Percentiles rank a stretch among this genome's conserved stretches.
Evolutionary conservation across 495 filamentous ascomycete species (phyloP).

Genomic region (Aspergillus ellipticus): DNA sequence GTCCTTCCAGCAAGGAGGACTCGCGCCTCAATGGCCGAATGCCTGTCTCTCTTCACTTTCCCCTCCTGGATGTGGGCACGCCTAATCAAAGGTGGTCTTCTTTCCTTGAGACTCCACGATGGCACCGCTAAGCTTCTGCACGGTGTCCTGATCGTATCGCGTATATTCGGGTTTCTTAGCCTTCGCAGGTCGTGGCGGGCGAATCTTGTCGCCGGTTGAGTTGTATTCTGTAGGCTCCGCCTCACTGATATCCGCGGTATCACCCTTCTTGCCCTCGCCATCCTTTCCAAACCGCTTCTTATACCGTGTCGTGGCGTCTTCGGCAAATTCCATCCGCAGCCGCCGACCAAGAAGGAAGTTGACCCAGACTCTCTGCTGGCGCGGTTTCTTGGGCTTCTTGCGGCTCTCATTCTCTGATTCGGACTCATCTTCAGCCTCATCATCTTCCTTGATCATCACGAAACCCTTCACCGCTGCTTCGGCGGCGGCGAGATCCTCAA

Average conservation of each 20-base stretch:
- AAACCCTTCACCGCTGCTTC: conserved; percentile 79
- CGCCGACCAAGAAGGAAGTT: conserved; percentile 73
- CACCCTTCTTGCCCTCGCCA: conserved; percentile 34
- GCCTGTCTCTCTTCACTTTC: not conserved
- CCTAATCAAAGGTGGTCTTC: conserved; percentile 75
- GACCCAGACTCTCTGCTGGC: conserved; percentile 72
- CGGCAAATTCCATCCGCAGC: conserved; percentile 87
- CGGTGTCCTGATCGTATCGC: conserved; percentile 41
- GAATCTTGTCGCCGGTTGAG: conserved; percentile 19
- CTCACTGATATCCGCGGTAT: conserved; percentile 24
- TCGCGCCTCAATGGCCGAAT: not conserved
- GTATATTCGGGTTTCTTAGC: conserved; percentile 33
- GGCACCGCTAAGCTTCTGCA: conserved; percentile 62
- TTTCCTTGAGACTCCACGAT: conserved; percentile 78
- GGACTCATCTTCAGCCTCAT: conserved; percentile 53
- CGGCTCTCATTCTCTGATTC: conserved; percentile 28
- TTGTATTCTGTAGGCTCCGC: conserved; percentile 17
- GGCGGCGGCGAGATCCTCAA: conserved; percentile 71
- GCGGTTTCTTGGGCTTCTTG: conserved; percentile 52
- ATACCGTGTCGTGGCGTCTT: conserved; percentile 81
- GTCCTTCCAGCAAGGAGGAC: not conserved
- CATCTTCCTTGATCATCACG: conserved; percentile 59
- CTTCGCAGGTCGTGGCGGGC: conserved; percentile 20
- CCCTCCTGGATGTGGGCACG: not conserved
- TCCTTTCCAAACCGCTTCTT: conserved; percentile 89